Base-by-base conservation (phyloP, 441 rosid species). In the Gossypium trilobum region DNA sequence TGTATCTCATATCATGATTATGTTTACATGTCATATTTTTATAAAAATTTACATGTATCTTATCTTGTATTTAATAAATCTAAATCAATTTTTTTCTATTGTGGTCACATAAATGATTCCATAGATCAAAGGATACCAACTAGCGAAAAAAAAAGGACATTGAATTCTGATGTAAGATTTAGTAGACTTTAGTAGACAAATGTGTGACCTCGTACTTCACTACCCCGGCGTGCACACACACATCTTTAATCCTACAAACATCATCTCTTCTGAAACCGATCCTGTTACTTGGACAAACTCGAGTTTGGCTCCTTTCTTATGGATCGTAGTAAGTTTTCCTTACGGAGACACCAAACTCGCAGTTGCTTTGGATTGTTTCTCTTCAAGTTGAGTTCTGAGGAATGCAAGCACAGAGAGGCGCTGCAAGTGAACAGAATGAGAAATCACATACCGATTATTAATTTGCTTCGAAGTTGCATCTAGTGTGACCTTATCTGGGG, bases 391-490 rank as follows among this genome's bases (percentile, higher is more conserved):
- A 78, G 74, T 82, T 62, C 87, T 86, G 22, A 95, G 89, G 75
- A 95, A 92, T 71, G 87, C 96, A 77, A 92, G 79, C 68, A 92
- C 97, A 0, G 97, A 91, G 72, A 73, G 82, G 1, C 93, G 89
- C 97, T 95, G 97, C 72, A 44, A 9, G 36, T 22, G 50, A 48
- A 66, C 3, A 73, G 52, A 48, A 52, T 8, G 4, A 48, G 1
- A 25, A 25, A 25, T 25, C 22, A 48, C 1, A 2, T 14, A 42
- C 0, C 4, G 7, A 5, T 0, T 39, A 23, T 48, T 48, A 48
- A 23, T 7, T 19, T 10, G 29, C 29, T 5, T 17, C 31, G 7
- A 33, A 69, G 29, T 22, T 44, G 8, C 20, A 79, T 73, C 57
- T 16, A 59, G 20, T 16, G 70, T 13, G 74, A 74, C 57, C 89